Evolutionary conservation across 805 yeast genomes (phyloP).

Genomic region (Barnettozyma botsteinii): DNA sequence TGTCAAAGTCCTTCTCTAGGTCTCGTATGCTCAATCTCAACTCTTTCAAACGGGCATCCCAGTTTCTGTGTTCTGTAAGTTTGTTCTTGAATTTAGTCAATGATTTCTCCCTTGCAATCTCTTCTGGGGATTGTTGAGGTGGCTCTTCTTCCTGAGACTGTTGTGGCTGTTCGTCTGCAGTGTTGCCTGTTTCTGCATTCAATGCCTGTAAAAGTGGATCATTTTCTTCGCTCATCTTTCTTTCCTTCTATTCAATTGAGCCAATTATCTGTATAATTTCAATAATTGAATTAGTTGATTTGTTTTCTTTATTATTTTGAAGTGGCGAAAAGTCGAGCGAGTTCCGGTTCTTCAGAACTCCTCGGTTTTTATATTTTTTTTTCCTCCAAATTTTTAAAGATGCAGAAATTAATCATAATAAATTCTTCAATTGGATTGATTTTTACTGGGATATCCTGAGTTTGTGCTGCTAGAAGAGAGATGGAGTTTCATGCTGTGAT

Average conservation of each 20-base stretch:
- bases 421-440: no score
- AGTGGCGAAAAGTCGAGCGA: no score
- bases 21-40: conserved; percentile 78
- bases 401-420: no score
- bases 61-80: conserved; percentile 85
- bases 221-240: conserved; percentile 53
- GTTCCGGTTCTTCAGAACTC: neutral
- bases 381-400: neutral
- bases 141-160: conserved; percentile 7
- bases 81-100: conserved; percentile 75
- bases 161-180: conserved; percentile 16
- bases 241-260: no score
- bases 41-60: conserved; percentile 87
- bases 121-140: conserved; percentile 35
- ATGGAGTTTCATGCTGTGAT: conserved; percentile 94
- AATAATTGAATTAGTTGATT: no score
- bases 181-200: conserved; percentile 10
- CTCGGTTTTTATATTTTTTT: neutral
- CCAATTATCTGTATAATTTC: no score
- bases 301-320: no score
- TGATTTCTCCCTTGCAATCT: conserved; percentile 74
- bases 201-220: conserved; percentile 76
- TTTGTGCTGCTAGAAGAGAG: no score
- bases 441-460: no score
- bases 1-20: conserved; percentile 75